A percentile compares a stretch with the other conserved stretches of the same genome.
Conservation (phyloP, 2,329 filamentous ascomycete species). For the Acrocalymma vagum region DNA sequence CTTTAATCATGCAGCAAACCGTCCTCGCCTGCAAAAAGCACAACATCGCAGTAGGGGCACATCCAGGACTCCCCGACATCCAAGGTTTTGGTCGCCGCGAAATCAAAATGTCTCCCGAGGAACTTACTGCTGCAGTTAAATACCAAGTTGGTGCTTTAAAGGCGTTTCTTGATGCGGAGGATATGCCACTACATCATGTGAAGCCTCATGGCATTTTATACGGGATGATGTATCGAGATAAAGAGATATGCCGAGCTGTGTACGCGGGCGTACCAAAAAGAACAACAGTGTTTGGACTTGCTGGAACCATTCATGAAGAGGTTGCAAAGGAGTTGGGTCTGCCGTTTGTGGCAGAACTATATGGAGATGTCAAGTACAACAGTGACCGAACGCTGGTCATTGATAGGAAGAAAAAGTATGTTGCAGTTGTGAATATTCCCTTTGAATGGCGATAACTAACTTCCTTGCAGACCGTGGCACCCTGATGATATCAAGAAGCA, state of each 20-base stretch:
- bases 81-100: constrained; percentile 71
- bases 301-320: constrained; percentile 63
- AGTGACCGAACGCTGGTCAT: constrained; percentile 61
- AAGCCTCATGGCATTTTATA: constrained; percentile 71
- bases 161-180: constrained; percentile 66
- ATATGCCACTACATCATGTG: constrained; percentile 66
- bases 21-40: constrained; percentile 66
- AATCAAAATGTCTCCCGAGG: constrained; percentile 66
- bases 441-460: constrained; percentile 1
- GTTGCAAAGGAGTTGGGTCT: constrained; percentile 62
- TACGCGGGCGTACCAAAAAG: constrained; percentile 62
- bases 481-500: constrained; percentile 52
- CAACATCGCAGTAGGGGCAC: constrained; percentile 66
- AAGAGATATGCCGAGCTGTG: constrained; percentile 61
- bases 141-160: constrained; percentile 72
- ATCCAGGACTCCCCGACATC: constrained; percentile 71
- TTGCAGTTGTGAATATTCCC: not conserved
- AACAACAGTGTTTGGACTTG: constrained; percentile 62
- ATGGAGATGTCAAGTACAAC: constrained; percentile 66
- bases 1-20: constrained; percentile 70
- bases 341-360: constrained; percentile 63
- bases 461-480: constrained; percentile 47
- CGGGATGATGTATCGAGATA: constrained; percentile 63
- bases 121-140: constrained; percentile 64
- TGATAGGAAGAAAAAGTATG: constrained; percentile 65